Base-by-base conservation (phyloP, 176 grass and related monocot genomes). In the Oryza longistaminata region DNA sequence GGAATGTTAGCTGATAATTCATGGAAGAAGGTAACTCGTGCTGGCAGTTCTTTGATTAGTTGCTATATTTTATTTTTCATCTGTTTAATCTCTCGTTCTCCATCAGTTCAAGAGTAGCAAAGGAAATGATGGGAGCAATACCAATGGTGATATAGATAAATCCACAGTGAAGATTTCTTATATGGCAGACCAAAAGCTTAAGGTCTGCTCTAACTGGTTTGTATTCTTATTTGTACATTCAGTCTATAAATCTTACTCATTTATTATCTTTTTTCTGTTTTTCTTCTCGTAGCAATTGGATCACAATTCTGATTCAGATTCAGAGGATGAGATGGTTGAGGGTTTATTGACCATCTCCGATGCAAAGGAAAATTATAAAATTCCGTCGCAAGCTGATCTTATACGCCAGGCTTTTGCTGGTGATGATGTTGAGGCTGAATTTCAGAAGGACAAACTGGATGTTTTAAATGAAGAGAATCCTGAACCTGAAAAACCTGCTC, bases 341-440 rank as follows among this genome's bases (percentile, higher is more conserved):
- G 96, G 96, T 40, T 91, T 92, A 49, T 50, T 99, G 82, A 87
- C 90, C 42, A 45, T 66, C 70, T 89, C 89, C 13, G 73, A 49
- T 75, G 31, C 34, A 73, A 90, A 93, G 44, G 73, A 85, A 77
- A 86, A 44, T 17, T 94, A 99, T 62, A 48, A 95, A 66, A 90
- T 99, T 83, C 96, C 90, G 44, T 90, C 91, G 0, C 93, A 99
- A 91, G 82, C 84, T 71, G 91, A 93, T 66, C 93, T 99, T 77
- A 85, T 96, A 87, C 91, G 83, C 17, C 90, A 87, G 60, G 96
- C 93, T 45, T 99, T 99, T 93, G 96, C 93, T 73, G 90, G 91
- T 76, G 96, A 99, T 92, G 96, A 99, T 87, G 93, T 99, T 74
- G 93, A 95, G 75, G 93, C 91, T 21, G 93, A 99, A 61, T 99